Evolutionary conservation across 306 rosid species (phyloP).

Genomic region (Rubus idaeus): DNA sequence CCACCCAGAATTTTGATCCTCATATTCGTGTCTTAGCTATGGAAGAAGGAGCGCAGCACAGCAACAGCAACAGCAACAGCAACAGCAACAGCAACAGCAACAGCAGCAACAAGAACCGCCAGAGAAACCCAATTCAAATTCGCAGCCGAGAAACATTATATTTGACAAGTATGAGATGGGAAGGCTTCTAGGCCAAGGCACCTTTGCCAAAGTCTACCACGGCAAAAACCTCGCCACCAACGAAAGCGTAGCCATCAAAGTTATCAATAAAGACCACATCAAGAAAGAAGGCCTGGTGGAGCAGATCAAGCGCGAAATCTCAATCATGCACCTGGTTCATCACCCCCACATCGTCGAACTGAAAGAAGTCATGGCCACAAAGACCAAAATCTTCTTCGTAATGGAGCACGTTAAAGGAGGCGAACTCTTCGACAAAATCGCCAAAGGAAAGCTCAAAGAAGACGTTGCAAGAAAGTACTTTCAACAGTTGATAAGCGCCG

Average conservation of each 20-base stretch:
- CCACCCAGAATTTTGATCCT: neutral
- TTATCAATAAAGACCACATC: slow-evolving; percentile 56
- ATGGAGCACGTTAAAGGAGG: slow-evolving; percentile 77
- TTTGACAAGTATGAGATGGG: slow-evolving; percentile 83
- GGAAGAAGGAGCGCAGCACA: slow-evolving; percentile 24
- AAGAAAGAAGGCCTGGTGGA: slow-evolving; percentile 60
- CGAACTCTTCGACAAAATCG: slow-evolving; percentile 57
- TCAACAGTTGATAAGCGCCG: slow-evolving; percentile 59
- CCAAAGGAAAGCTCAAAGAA: slow-evolving; percentile 55
- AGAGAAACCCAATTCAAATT: neutral
- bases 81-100: too few species aligned
- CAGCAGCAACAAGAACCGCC: neutral
- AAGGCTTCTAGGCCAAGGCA: slow-evolving; percentile 66
- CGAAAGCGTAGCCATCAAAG: slow-evolving; percentile 78
- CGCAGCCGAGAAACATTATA: slow-evolving; percentile 33
- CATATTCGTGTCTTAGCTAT: slow-evolving; percentile 2
- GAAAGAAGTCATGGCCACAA: slow-evolving; percentile 89
- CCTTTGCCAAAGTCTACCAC: slow-evolving; percentile 71
- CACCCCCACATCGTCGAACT: slow-evolving; percentile 76
- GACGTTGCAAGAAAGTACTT: slow-evolving; percentile 66
- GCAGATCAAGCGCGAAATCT: slow-evolving; percentile 78
- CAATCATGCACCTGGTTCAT: slow-evolving; percentile 63
- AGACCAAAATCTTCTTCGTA: slow-evolving; percentile 57
- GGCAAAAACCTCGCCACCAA: slow-evolving; percentile 45
- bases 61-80: too few species aligned